phyloP scores from a whole-genome alignment of 1,139 yeast species.

The Tardiomyces blankii region DNA sequence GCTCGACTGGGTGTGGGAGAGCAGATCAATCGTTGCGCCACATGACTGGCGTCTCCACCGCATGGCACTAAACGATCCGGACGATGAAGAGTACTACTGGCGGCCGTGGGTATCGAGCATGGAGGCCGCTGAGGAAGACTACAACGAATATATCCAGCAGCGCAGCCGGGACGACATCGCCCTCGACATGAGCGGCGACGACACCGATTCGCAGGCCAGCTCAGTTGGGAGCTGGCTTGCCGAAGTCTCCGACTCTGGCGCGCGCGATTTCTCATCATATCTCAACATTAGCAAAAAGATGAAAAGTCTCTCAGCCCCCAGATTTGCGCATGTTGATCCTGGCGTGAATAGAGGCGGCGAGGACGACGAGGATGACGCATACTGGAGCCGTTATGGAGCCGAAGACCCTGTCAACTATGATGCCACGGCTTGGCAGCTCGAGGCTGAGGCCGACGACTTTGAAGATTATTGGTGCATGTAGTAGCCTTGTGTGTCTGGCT shows the following conservation, averaged over 20 bases:
- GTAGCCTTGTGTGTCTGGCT: not conserved
- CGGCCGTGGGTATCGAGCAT: conserved; percentile 14
- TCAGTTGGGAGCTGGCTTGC: not conserved
- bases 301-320: not conserved
- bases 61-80: conserved; percentile 15
- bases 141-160: conserved; percentile 2
- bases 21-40: conserved; percentile 10
- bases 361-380: not conserved
- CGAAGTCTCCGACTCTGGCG: not conserved
- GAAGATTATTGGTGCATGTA: not conserved
- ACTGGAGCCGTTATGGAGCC: not conserved
- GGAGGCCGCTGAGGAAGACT: conserved; percentile 15
- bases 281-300: not conserved
- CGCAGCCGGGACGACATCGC: not conserved
- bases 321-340: not conserved
- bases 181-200: not conserved
- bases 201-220: not conserved
- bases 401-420: not conserved
- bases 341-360: not conserved
- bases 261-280: not conserved
- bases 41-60: conserved; percentile 14
- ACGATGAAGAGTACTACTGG: conserved; percentile 21
- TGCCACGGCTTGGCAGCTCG: not conserved
- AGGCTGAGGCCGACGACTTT: not conserved
- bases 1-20: conserved; percentile 17